Base-by-base conservation (phyloP, 1,139 yeast species). In the Taiozyma sp. region DNA sequence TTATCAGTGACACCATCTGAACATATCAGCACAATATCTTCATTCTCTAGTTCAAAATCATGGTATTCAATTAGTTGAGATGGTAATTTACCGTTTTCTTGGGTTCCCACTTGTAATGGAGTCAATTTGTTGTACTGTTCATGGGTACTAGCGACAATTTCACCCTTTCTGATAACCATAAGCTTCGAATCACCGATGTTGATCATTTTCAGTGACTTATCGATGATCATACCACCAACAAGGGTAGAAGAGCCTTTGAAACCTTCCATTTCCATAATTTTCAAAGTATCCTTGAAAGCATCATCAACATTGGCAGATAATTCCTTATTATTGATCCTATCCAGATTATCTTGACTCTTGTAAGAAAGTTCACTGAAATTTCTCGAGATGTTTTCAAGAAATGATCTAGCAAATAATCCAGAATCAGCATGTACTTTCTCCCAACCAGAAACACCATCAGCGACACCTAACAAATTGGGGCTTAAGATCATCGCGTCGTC, bases 381-480 rank as follows among this genome's bases (percentile, higher is more conserved):
- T 29, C 81, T 59, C 60, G 79, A 71, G 52, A 76, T 67, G 14
- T 81, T 77, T 60, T 79, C 83, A 44, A 80, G 65, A 72, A 80
- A 75, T 2, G 79, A 72, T 49, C 85, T 68, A 4, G 83, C 75
- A 82, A 83, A 80, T 14, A 79, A 69, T 1, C 84, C 83, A 9
- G 56, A 74, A 62, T 57, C 78, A 53, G 64, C 77, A 69, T 58
- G 74, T 65, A 56, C 74, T 64, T 57, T 74, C 65, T 67, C 77
- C 85, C 85, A 80, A 3, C 83, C 83, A 30, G 80, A 74, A 9
- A 80, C 83, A 0, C 85, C 85, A 61, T 80, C 85, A 2, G 85
- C 85, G 9, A 80, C 73, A 1, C 81, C 85, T 48, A 80, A 59
- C 30, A 80, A 73, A 8, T 79, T 72, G 1, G 83, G 80, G 4